Conservation (phyloP, 169 alveolate genomes). For the Condylostoma magnum region DNA sequence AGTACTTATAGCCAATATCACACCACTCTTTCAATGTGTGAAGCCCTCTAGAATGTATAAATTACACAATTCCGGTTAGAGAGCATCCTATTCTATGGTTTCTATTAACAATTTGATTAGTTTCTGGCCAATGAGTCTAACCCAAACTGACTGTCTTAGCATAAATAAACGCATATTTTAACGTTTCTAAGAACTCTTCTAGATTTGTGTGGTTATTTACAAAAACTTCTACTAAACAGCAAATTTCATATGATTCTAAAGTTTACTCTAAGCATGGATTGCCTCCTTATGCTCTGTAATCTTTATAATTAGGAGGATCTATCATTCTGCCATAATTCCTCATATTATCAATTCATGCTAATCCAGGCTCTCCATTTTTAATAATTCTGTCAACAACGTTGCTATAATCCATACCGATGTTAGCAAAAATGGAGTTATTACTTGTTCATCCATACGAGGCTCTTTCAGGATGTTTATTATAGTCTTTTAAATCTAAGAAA, state of each 20-base stretch:
- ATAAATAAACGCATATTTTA: conserved; percentile 43
- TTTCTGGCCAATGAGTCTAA: conserved; percentile 42
- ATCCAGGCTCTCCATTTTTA: conserved; percentile 63
- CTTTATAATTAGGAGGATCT: conserved; percentile 49
- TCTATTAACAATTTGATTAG: conserved; percentile 47
- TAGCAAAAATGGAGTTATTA: conserved; percentile 50
- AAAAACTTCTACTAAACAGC: conserved; percentile 59
- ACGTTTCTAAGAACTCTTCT: conserved; percentile 49
- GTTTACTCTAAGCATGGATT: conserved; percentile 64
- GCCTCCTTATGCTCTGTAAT: conserved; percentile 51
- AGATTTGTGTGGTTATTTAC: conserved; percentile 36
- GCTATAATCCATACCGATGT: conserved; percentile 52
- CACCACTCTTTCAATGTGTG: conserved; percentile 39
- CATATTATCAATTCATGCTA: conserved; percentile 62
- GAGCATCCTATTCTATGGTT: conserved; percentile 59
- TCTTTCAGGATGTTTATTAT: conserved; percentile 53
- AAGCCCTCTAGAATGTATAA: conserved; percentile 27
- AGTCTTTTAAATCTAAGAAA: conserved; percentile 44
- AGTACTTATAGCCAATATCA: conserved; percentile 36
- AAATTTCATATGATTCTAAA: conserved; percentile 54
- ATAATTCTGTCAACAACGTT: conserved; percentile 37
- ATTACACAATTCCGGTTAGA: conserved; percentile 56
- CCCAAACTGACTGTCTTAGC: conserved; percentile 58
- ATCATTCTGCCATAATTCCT: conserved; percentile 40
- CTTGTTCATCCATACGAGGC: conserved; percentile 54